Evolutionary conservation across 2,329 filamentous ascomycete species (phyloP).

Genomic region (Phyllosticta capitalensis): DNA sequence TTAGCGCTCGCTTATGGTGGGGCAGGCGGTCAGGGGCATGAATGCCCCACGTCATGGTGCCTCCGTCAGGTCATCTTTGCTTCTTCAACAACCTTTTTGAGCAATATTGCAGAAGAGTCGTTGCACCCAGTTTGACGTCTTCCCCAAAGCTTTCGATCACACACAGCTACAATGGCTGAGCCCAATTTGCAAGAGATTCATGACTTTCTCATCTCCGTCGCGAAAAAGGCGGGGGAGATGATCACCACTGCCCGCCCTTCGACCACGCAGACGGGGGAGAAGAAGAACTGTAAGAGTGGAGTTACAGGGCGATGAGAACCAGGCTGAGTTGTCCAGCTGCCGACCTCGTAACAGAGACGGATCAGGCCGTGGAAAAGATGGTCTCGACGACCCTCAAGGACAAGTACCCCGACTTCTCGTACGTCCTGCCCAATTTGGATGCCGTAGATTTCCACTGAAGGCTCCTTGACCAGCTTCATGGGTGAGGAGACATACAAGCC

Average conservation of each 20-base stretch:
- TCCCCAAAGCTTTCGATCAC: neutral
- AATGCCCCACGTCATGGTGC: neutral
- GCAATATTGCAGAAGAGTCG: neutral
- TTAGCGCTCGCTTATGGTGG: neutral
- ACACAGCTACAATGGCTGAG: constrained; percentile 13
- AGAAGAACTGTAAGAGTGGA: constrained; percentile 36
- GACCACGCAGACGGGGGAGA: constrained; percentile 32
- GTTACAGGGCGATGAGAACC: no score
- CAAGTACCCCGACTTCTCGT: constrained; percentile 44
- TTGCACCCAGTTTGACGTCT: neutral
- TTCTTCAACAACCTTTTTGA: neutral
- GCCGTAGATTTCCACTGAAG: constrained; percentile 12
- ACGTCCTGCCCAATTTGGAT: constrained; percentile 23
- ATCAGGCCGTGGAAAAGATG: constrained; percentile 51
- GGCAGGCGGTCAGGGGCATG: neutral
- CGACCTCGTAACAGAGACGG: constrained; percentile 55
- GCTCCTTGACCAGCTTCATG: constrained; percentile 44
- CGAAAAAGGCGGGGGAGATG: constrained; percentile 36
- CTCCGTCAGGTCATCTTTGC: neutral
- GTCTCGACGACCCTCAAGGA: constrained; percentile 42
- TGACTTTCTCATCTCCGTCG: constrained; percentile 38
- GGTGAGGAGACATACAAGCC: constrained; percentile 69
- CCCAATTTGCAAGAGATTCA: constrained; percentile 39
- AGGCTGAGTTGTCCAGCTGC: constrained; percentile 32
- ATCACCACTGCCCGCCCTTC: constrained; percentile 37